Conservation (phyloP, 371 early-diverging fungal genomes). For the Scutellospora calospora region DNA sequence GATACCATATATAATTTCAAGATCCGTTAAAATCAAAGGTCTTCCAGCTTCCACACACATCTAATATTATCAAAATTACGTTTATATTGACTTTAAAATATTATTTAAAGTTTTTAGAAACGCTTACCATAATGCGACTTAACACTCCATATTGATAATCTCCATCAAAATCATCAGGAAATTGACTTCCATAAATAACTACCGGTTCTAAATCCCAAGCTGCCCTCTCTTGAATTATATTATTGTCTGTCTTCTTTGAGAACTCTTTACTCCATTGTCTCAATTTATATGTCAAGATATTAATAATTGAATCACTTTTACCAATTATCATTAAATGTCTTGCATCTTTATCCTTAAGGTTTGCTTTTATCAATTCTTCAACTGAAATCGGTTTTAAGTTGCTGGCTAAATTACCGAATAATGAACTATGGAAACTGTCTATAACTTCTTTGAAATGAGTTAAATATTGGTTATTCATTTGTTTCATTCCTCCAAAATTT, state of each 20-base stretch:
- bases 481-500: constrained; percentile 40
- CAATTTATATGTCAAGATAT: constrained; percentile 34
- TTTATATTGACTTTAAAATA: no score
- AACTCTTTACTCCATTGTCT: background rate
- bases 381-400: background rate
- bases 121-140: constrained; percentile 40
- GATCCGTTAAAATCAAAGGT: constrained; percentile 41
- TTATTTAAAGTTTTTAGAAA: background rate
- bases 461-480: constrained; percentile 14
- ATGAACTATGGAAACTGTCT: background rate
- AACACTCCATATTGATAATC: constrained; percentile 41
- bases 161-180: constrained; percentile 34
- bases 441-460: constrained; percentile 1
- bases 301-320: constrained; percentile 37
- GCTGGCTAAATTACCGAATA: no score
- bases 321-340: constrained; percentile 44
- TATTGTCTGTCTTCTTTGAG: background rate
- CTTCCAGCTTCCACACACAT: constrained; percentile 46
- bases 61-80: constrained; percentile 14
- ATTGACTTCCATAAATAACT: constrained; percentile 43
- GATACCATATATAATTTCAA: constrained; percentile 43
- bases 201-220: constrained; percentile 28
- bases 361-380: constrained; percentile 29
- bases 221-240: background rate
- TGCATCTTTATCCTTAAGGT: constrained; percentile 33